These are phyloP conservation scores for Calocybe indica DNA, from an alignment of 768 basidiomycete species.

Conservation along the genomic window DNA sequence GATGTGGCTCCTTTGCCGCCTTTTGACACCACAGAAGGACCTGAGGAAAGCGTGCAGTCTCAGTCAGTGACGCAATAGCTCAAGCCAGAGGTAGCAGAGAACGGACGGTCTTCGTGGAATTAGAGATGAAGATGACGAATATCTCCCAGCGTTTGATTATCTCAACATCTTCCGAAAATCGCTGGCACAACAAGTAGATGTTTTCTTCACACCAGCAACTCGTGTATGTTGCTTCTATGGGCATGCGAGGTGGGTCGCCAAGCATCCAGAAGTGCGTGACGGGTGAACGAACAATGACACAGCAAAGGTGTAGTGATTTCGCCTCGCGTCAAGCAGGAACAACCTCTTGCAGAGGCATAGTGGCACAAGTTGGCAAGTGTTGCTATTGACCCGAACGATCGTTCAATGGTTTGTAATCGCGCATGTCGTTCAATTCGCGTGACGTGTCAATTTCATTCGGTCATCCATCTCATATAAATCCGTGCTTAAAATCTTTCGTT, in stretches of 20 bases:
- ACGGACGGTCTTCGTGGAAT: conserved; percentile 49
- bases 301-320: too few species aligned
- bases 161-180: conserved; percentile 26
- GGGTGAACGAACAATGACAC: too few species aligned
- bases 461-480: too few species aligned
- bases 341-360: too few species aligned
- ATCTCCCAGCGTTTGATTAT: conserved; percentile 38
- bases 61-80: neutral
- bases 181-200: conserved; percentile 50
- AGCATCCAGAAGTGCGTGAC: too few species aligned
- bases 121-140: conserved; percentile 62
- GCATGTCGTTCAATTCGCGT: too few species aligned
- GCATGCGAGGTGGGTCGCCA: conserved; percentile 23
- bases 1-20: conserved; percentile 23
- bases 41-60: conserved; percentile 23
- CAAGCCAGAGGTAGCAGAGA: neutral
- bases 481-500: too few species aligned
- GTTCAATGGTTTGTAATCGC: too few species aligned
- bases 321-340: too few species aligned
- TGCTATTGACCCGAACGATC: too few species aligned
- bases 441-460: too few species aligned
- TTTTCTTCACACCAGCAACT: conserved; percentile 71
- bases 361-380: too few species aligned
- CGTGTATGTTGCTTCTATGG: conserved; percentile 43
- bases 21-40: conserved; percentile 64